phyloP scores from a whole-genome alignment of 176 grass and related monocot species.

The Carex littledalei region DNA sequence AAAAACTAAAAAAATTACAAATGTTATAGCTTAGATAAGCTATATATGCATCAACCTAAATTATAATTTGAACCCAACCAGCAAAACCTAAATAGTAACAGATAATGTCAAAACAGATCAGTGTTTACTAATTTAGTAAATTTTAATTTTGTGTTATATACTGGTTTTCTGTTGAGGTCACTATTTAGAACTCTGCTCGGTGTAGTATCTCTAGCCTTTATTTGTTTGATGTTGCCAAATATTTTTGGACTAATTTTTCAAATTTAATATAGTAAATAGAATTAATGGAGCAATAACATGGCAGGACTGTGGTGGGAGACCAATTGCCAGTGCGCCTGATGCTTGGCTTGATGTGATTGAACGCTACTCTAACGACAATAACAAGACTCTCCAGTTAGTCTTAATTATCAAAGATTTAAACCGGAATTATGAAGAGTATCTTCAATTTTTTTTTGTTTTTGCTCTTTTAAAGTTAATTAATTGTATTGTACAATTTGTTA shows the following conservation, averaged over 20 bases:
- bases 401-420: not conserved
- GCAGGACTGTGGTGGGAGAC: slow-evolving; percentile 67
- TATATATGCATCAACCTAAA: no score
- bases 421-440: not conserved
- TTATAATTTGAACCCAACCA: no score
- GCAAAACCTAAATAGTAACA: no score
- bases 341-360: slow-evolving; percentile 77
- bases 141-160: no score
- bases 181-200: no score
- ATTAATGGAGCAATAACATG: not conserved
- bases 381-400: slow-evolving; percentile 62
- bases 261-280: not conserved
- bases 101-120: no score
- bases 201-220: no score
- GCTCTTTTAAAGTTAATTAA: not conserved
- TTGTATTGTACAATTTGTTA: slow-evolving; percentile 15
- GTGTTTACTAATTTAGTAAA: no score
- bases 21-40: no score
- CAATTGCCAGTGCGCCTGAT: slow-evolving; percentile 77
- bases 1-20: no score
- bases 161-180: no score
- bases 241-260: not conserved
- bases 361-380: slow-evolving; percentile 65
- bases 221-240: not conserved
- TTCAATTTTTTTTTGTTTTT: not conserved